Evolutionary conservation across 345 rosid genomes (phyloP).

Genomic region (Eucalyptus rudis): DNA sequence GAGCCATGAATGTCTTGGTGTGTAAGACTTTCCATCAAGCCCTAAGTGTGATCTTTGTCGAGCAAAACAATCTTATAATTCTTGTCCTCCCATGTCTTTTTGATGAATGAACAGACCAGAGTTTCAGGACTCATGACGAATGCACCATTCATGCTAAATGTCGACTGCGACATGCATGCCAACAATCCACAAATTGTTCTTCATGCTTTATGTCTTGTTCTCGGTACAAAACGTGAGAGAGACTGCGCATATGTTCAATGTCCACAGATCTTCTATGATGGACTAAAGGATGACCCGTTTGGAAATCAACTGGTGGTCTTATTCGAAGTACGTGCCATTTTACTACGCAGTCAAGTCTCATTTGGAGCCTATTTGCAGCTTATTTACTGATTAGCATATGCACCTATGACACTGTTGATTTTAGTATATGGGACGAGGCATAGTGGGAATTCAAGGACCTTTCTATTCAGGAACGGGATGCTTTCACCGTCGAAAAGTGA

Average conservation of each 20-base stretch:
- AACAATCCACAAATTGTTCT: constrained; percentile 41
- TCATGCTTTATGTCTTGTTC: constrained; percentile 43
- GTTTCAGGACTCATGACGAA: constrained; percentile 69
- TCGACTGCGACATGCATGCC: constrained; percentile 70
- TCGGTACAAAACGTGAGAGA: constrained; percentile 1
- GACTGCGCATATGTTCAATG: constrained; percentile 38
- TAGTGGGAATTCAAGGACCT: constrained; percentile 50
- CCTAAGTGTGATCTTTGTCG: not conserved
- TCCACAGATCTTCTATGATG: constrained; percentile 41
- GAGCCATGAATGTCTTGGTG: constrained; percentile 77
- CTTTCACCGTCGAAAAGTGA: constrained; percentile 51
- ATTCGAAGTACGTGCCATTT: constrained; percentile 1
- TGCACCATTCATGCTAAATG: constrained; percentile 64
- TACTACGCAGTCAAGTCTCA: not conserved
- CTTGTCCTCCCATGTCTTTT: not conserved
- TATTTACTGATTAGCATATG: not conserved
- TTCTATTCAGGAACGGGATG: constrained; percentile 48
- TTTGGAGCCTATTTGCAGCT: not conserved
- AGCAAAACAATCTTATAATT: not conserved
- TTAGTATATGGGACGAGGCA: constrained; percentile 21
- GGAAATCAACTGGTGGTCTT: constrained; percentile 12
- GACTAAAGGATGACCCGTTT: constrained; percentile 18
- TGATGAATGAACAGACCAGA: not conserved
- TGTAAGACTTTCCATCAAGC: not conserved
- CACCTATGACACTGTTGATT: not conserved